These are phyloP conservation scores for Aspergillus cavernicola DNA, from an alignment of 495 filamentous ascomycete genomes.

Conservation along the genomic window DNA sequence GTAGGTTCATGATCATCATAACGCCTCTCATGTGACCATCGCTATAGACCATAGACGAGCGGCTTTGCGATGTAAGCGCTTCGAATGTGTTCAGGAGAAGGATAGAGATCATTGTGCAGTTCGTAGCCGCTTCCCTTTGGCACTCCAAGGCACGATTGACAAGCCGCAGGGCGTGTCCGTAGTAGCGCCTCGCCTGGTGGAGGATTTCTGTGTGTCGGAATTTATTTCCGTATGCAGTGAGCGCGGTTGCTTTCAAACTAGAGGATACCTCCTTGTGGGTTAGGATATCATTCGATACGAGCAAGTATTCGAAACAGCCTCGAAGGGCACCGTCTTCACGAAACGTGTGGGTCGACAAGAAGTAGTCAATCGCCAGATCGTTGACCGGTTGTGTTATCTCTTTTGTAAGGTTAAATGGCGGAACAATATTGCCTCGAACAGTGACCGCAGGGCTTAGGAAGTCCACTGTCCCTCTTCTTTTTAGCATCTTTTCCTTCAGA, in stretches of 20 bases:
- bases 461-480: no score
- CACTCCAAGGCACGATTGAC: neutral
- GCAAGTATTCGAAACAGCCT: constrained; percentile 5
- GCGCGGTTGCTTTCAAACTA: constrained; percentile 1
- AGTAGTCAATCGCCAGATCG: constrained; percentile 1
- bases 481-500: neutral
- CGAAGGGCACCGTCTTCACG: neutral
- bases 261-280: neutral
- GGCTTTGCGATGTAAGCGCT: neutral
- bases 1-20: constrained; percentile 1
- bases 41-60: neutral
- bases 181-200: neutral
- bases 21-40: constrained; percentile 4
- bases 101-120: neutral
- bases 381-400: neutral
- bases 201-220: neutral
- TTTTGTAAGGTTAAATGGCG: neutral
- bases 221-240: constrained; percentile 3
- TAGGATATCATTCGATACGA: neutral
- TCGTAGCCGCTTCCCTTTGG: neutral
- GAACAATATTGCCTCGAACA: no score
- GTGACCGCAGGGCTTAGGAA: no score
- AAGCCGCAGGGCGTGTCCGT: neutral
- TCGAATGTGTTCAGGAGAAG: constrained; percentile 6
- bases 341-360: neutral